Evolutionary conservation across 352 stramenopile species (phyloP).

Genomic region (Globisporangium sylvaticum): DNA sequence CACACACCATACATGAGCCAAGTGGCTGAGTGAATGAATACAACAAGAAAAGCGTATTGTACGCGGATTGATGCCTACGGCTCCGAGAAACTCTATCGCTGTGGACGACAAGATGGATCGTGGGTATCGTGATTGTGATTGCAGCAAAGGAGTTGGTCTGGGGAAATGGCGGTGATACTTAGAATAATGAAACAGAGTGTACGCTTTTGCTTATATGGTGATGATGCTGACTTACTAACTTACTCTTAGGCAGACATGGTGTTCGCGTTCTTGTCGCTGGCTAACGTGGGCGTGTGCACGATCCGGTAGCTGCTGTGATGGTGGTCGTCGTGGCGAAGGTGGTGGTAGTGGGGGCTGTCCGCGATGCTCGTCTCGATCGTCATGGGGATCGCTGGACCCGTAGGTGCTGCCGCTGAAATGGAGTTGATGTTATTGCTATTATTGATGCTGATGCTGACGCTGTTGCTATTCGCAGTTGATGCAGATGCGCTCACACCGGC

Average conservation of each 20-base stretch:
- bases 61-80: too few relatives aligned
- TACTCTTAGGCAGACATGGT: constrained; percentile 23
- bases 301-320: constrained; percentile 42
- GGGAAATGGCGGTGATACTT: neutral
- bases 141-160: too few relatives aligned
- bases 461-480: constrained; percentile 5
- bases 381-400: constrained; percentile 5
- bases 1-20: neutral
- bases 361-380: constrained; percentile 21
- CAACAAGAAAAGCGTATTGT: neutral
- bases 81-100: too few relatives aligned
- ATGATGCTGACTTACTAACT: neutral
- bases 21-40: neutral
- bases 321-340: constrained; percentile 1
- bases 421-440: neutral
- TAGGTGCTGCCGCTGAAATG: constrained; percentile 10
- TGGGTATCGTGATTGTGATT: too few relatives aligned
- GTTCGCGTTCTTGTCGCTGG: constrained; percentile 29
- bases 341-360: constrained; percentile 24
- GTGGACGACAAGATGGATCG: too few relatives aligned
- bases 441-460: neutral
- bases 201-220: neutral
- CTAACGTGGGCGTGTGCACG: constrained; percentile 56
- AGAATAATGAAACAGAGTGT: neutral
- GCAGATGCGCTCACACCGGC: neutral